Conservation (phyloP, 73 alveolate genomes). For the Symbiodinium pilosum region DNA sequence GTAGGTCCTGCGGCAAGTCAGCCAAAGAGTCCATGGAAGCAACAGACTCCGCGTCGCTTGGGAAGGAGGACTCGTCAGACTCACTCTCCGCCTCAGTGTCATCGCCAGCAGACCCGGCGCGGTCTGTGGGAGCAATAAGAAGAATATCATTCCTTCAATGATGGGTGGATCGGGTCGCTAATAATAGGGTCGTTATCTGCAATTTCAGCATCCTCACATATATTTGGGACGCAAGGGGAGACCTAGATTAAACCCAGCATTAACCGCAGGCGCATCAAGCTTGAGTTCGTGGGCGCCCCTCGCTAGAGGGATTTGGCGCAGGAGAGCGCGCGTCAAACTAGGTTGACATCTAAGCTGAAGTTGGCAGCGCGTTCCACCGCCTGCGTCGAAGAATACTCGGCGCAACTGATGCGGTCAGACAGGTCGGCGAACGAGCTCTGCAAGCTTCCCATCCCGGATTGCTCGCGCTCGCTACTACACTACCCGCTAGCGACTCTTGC, state of each 20-base stretch:
- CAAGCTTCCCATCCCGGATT: too few relatives aligned
- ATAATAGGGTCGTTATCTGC: too few relatives aligned
- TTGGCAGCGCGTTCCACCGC: too few relatives aligned
- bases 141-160: too few relatives aligned
- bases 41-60: not conserved
- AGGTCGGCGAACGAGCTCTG: too few relatives aligned
- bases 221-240: too few relatives aligned
- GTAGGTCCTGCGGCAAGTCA: not conserved
- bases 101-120: too few relatives aligned
- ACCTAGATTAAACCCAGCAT: too few relatives aligned
- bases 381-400: too few relatives aligned
- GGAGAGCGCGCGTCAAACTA: not conserved
- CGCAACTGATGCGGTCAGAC: too few relatives aligned
- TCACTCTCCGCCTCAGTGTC: not conserved
- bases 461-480: not conserved
- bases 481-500: not conserved
- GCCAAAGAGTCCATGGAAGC: not conserved
- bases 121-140: not conserved
- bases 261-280: not conserved
- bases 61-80: not conserved
- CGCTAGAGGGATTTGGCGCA: not conserved
- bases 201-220: too few relatives aligned
- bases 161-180: too few relatives aligned
- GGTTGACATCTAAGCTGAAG: not conserved
- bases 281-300: not conserved